Evolutionary conservation across 768 basidiomycete genomes (phyloP).

Genomic region (Lactarius sp.): DNA sequence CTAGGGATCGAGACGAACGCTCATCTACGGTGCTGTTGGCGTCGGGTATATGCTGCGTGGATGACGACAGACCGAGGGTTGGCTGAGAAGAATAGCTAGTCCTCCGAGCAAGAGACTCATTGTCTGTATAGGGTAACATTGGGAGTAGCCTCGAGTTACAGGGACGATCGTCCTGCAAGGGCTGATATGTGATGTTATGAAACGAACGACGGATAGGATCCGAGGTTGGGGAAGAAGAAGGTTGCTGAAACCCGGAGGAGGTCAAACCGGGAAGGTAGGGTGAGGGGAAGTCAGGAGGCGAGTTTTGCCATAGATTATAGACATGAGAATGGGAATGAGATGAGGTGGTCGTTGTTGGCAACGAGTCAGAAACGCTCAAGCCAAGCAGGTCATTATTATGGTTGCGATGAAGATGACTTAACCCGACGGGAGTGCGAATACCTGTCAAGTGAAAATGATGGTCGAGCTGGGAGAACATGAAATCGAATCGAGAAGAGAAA

Average conservation of each 20-base stretch:
- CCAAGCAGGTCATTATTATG: neutral
- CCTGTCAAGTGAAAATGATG: constrained; percentile 8
- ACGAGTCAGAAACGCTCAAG: neutral
- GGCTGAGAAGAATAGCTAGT: neutral
- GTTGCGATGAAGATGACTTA: neutral
- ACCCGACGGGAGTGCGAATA: neutral
- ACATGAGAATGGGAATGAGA: neutral
- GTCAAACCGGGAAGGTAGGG: constrained; percentile 6
- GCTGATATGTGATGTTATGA: constrained; percentile 4
- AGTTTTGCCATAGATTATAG: constrained; percentile 16
- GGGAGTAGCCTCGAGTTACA: constrained; percentile 13
- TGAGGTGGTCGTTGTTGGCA: neutral
- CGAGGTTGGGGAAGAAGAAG: neutral
- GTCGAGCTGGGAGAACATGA: constrained; percentile 15
- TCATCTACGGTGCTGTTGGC: constrained; percentile 6
- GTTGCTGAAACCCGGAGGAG: neutral
- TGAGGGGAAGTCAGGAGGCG: constrained; percentile 10
- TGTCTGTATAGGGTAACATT: constrained; percentile 19
- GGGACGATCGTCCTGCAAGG: constrained; percentile 17
- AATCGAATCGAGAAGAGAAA: constrained; percentile 10
- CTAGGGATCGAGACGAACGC: constrained; percentile 17
- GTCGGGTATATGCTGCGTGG: constrained; percentile 10
- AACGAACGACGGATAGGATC: constrained; percentile 14
- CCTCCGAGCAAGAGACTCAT: neutral
- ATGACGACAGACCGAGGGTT: neutral